Conservation (phyloP, 1,139 yeast genomes). For the Pichia sp. region DNA sequence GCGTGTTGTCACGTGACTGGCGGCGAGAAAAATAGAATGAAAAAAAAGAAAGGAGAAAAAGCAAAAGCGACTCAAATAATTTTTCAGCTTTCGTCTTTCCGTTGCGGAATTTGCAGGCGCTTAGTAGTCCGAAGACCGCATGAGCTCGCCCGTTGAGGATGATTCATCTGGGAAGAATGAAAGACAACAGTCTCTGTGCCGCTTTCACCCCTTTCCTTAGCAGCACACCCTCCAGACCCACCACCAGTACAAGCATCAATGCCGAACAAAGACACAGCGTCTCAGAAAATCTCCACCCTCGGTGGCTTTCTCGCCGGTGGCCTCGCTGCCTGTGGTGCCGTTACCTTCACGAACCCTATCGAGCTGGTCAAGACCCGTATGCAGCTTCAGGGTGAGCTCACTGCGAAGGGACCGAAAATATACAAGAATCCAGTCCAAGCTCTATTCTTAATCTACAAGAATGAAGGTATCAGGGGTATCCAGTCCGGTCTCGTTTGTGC, state of each 20-base stretch:
- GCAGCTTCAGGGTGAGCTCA: constrained; percentile 93
- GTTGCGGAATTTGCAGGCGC: too few species aligned
- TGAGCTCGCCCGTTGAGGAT: too few species aligned
- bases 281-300: constrained; percentile 49
- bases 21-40: too few species aligned
- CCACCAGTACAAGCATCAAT: too few species aligned
- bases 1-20: too few species aligned
- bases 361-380: constrained; percentile 91
- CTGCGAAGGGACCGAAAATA: constrained; percentile 39
- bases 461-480: constrained; percentile 82
- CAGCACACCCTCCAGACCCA: too few species aligned
- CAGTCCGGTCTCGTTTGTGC: constrained; percentile 86
- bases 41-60: background rate
- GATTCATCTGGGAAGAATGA: too few species aligned
- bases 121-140: too few species aligned
- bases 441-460: constrained; percentile 57
- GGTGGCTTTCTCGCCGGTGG: constrained; percentile 96
- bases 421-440: constrained; percentile 89
- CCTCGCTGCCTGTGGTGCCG: constrained; percentile 95
- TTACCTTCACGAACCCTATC: constrained; percentile 92
- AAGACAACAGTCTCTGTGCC: too few species aligned
- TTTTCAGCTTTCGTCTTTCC: background rate
- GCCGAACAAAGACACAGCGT: constrained; percentile 25
- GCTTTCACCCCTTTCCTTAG: too few species aligned
- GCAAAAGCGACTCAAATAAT: background rate